Conservation (phyloP, 1,139 yeast species). For the Suhomyces taliae region DNA sequence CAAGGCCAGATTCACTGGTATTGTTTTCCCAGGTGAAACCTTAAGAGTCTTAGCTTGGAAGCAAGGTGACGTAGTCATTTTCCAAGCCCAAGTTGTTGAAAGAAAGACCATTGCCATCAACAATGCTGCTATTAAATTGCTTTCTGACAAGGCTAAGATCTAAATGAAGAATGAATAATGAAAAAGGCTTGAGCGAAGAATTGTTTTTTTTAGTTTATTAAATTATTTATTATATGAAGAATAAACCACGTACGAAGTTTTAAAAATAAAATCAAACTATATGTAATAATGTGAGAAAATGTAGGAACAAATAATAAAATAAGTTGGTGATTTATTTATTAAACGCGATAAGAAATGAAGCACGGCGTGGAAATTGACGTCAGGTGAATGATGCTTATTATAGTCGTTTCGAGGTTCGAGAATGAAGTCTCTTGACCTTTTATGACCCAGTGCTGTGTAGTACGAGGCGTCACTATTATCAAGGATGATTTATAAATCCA, state of each 20-base stretch:
- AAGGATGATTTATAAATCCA: no score
- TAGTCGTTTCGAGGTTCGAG: no score
- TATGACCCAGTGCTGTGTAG: no score
- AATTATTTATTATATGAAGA: no score
- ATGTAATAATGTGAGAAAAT: background rate
- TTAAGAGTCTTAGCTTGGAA: constrained; percentile 85
- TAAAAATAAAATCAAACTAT: no score
- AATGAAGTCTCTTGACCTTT: no score
- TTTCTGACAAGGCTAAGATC: constrained; percentile 43
- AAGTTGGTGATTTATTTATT: no score
- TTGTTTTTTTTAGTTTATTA: background rate
- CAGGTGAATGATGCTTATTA: no score
- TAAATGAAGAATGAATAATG: constrained; percentile 15
- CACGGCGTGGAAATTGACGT: no score
- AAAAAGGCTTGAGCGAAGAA: background rate
- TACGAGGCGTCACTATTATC: no score
- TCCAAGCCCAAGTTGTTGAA: constrained; percentile 82
- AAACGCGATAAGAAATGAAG: no score
- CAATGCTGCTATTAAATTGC: constrained; percentile 82
- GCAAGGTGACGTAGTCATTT: constrained; percentile 63
- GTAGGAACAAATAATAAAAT: no score
- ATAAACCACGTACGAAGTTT: background rate
- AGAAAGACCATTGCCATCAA: constrained; percentile 78
- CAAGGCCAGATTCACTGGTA: constrained; percentile 88
- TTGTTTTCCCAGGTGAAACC: constrained; percentile 97